A percentile compares a stretch with the other conserved stretches of the same genome.
Conservation (phyloP, 2,329 filamentous ascomycete genomes). For the Lanzia echinophila region DNA sequence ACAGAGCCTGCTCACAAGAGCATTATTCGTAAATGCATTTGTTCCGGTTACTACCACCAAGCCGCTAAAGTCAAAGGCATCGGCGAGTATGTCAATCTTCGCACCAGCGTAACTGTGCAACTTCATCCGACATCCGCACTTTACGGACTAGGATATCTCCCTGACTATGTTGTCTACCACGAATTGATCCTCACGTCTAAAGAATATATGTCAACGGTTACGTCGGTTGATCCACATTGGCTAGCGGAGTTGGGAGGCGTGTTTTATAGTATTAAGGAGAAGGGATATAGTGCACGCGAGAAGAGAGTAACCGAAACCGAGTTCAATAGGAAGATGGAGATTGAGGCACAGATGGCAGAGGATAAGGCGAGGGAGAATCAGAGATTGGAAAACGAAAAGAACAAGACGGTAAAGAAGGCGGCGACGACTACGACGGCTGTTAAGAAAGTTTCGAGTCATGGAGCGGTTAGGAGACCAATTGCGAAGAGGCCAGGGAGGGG, state of each 20-base stretch:
- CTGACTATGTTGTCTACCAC: slow-evolving; percentile 97
- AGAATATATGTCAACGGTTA: slow-evolving; percentile 97
- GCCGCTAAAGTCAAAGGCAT: slow-evolving; percentile 93
- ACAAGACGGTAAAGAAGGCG: slow-evolving; percentile 38
- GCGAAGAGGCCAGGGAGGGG: slow-evolving; percentile 6
- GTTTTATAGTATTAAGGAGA: slow-evolving; percentile 96
- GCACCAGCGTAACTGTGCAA: slow-evolving; percentile 89
- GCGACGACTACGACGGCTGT: neutral
- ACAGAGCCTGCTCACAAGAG: too few species aligned
- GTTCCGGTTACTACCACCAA: slow-evolving; percentile 96
- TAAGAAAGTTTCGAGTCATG: slow-evolving; percentile 4
- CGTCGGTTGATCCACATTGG: slow-evolving; percentile 94
- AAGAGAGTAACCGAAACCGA: slow-evolving; percentile 84
- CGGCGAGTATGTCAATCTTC: slow-evolving; percentile 93
- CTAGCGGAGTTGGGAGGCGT: slow-evolving; percentile 92
- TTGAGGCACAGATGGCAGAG: slow-evolving; percentile 84
- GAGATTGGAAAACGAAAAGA: slow-evolving; percentile 43
- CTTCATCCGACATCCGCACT: slow-evolving; percentile 90
- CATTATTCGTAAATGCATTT: slow-evolving; percentile 94
- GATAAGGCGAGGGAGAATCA: slow-evolving; percentile 67
- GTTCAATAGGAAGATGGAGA: slow-evolving; percentile 88
- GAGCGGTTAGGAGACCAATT: slow-evolving; percentile 7
- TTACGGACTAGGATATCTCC: slow-evolving; percentile 86
- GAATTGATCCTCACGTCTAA: slow-evolving; percentile 94
- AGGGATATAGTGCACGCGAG: slow-evolving; percentile 83